Base-by-base conservation (phyloP, 805 yeast species). In the Cyberlindnera maritima region DNA sequence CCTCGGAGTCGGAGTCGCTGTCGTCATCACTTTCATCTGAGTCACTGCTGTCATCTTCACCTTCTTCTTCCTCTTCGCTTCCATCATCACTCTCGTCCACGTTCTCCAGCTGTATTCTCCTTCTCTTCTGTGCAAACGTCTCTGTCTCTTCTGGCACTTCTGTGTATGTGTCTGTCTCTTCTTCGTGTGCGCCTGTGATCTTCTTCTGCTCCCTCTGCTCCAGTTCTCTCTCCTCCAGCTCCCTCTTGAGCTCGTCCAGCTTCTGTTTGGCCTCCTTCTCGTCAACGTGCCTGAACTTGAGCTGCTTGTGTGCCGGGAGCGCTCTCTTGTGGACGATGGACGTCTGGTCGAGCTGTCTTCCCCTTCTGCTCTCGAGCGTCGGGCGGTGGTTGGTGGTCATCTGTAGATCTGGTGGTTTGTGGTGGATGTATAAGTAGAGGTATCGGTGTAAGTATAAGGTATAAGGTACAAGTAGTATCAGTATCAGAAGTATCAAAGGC, bases 351-450 rank as follows among this genome's bases (percentile, higher is more conserved):
- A 63, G 56, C 46, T 67, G 68, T 41, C 72, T 67, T 1, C 77
- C 79, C 44, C 83, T 82, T 56, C 79, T 72, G 17, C 85, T 85
- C 52, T 82, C 88, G 52, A 83, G 72, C 7, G 86, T 83, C 0
- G 88, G 87, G 59, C 85, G 74, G 57, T 81, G 86, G 10, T 86
- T 85, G 3, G 87, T 79, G 0, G 88, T 80, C 88, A 83, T 82
- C 18, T 21, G 34, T 32, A 19, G 8, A 4, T 12, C 20, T 32
- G 25, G 25, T 21, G 9, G 25, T 9, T 21, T n/a, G n/a, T n/a
- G n/a, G n/a, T n/a, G n/a, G n/a, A n/a, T n/a, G n/a, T n/a, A n/a
- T n/a, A n/a, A n/a, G n/a, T n/a, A n/a, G n/a, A n/a, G n/a, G n/a
- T n/a, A n/a, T n/a, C n/a, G n/a, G n/a, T n/a, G n/a, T n/a, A n/a